Conservation (phyloP, 164 flowering plant species). For the Nymphaea colorata region DNA sequence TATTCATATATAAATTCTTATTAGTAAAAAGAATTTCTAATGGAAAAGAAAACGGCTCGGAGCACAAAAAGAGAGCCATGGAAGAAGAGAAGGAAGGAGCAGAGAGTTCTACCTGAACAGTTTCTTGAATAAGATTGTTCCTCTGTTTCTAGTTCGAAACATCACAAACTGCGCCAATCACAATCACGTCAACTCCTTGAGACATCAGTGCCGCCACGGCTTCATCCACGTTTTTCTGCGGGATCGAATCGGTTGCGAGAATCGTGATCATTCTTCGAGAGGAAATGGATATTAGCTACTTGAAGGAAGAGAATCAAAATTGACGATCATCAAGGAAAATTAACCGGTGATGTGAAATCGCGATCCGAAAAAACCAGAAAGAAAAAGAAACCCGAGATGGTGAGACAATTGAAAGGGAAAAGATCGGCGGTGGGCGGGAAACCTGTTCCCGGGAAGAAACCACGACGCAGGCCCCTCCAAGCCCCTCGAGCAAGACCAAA, state of each 20-base stretch:
- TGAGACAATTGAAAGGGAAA: too few species aligned
- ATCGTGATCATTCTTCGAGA: background rate
- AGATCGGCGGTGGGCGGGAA: too few species aligned
- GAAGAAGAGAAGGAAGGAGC: background rate
- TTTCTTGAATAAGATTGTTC: conserved; percentile 56
- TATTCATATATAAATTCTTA: too few species aligned
- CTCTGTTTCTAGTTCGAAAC: conserved; percentile 77
- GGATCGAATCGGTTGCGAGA: background rate
- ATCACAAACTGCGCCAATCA: conserved; percentile 74
- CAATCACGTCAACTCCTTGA: conserved; percentile 46
- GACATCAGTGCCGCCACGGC: conserved; percentile 67
- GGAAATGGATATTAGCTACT: background rate
- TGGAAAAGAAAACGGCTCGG: too few species aligned
- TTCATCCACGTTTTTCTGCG: conserved; percentile 79
- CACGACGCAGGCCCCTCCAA: conserved; percentile 81
- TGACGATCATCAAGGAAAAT: too few species aligned
- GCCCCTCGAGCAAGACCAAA: conserved; percentile 69
- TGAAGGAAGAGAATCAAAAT: too few species aligned
- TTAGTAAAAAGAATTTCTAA: too few species aligned
- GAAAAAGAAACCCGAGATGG: background rate
- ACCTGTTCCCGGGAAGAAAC: conserved; percentile 90
- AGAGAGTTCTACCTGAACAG: conserved; percentile 42
- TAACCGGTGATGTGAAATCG: too few species aligned
- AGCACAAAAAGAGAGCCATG: too few species aligned
- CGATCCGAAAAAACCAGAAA: background rate